Evolutionary conservation across 495 filamentous ascomycete species (phyloP), one percentile per base, ranked within the genome.

Genomic region (Chaetomium fimeti): DNA sequence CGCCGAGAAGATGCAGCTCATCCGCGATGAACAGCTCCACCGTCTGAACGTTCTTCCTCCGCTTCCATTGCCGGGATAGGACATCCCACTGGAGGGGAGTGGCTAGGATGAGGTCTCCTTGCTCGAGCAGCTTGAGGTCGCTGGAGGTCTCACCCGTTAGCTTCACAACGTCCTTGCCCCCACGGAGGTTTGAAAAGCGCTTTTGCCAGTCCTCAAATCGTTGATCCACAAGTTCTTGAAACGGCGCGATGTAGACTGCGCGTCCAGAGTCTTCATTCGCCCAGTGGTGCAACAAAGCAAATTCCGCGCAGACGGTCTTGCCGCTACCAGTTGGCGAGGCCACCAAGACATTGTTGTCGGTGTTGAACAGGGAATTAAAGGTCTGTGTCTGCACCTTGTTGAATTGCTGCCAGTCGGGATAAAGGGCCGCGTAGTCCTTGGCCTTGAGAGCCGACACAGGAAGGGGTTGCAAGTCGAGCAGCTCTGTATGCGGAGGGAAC

Each of bases 351-450:
- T 93, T 97, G 68, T 97, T 92, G 72, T 98, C 90, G 0, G 91
- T 87, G 36, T 88, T 87, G 72, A 89, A 97, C 2, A 99, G 83
- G 0, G 91, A 89, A 75, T 96, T 95, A 80, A 97, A 98, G 0
- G 92, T 91, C 71, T 99, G 94, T 4, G 93, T 97, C 71, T 99
- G 95, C 22, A 98, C 87, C 78, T 95, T 96, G 79, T 98, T 98
- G 83, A 98, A 99, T 52, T 87, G 86, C 47, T 88, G 83, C 88
- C 90, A 96, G 42, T 90, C 82, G 9, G 91, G 87, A 70, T 97
- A 99, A 18, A 99, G 80, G 22, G 83, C 82, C 60, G 88, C 82
- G 69, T 87, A 97, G 51, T 98, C 93, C 56, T 89, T 85, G 24
- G 83, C 85, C 82, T 98, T 98, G 57, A 99, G 75, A 2, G 92